phyloP scores from a whole-genome alignment of 371 early-diverging fungal species.

The Syncephalis fuscata region DNA sequence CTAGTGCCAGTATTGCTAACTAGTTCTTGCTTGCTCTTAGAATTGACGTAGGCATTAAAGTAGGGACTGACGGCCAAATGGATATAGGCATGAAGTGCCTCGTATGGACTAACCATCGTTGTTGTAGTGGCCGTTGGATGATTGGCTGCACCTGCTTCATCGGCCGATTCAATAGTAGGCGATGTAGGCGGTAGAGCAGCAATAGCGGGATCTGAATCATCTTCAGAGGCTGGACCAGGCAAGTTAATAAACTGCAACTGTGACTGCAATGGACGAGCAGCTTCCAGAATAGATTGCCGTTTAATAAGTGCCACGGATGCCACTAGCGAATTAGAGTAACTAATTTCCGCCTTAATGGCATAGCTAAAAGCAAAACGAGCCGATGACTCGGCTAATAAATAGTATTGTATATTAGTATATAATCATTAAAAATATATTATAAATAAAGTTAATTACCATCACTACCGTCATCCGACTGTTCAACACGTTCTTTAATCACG shows the following conservation, averaged over 20 bases:
- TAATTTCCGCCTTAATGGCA: conserved; percentile 55
- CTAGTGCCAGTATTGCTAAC: conserved; percentile 21
- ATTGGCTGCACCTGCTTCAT: too few relatives aligned
- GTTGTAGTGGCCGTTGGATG: conserved; percentile 3
- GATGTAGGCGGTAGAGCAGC: conserved; percentile 4
- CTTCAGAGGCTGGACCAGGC: conserved; percentile 64
- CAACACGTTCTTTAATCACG: conserved; percentile 58
- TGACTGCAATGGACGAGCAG: conserved; percentile 45
- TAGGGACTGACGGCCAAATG: conserved; percentile 93
- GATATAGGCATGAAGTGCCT: conserved; percentile 78
- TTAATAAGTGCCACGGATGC: conserved; percentile 84
- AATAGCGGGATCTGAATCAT: conserved; percentile 12
- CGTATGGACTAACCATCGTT: conserved; percentile 52
- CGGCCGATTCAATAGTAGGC: too few relatives aligned
- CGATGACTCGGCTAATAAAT: conserved; percentile 7
- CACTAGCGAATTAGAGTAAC: conserved; percentile 52
- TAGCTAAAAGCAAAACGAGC: conserved; percentile 25
- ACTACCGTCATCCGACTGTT: conserved; percentile 19
- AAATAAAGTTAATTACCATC: neutral
- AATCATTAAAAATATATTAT: too few relatives aligned
- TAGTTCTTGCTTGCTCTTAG: conserved; percentile 35
- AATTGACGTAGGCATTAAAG: conserved; percentile 83
- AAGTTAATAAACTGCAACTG: conserved; percentile 86
- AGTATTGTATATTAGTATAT: neutral
- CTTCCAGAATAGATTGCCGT: conserved; percentile 56